phyloP scores from a whole-genome alignment of 768 basidiomycete species.

The Xerocomus spinulosus region DNA sequence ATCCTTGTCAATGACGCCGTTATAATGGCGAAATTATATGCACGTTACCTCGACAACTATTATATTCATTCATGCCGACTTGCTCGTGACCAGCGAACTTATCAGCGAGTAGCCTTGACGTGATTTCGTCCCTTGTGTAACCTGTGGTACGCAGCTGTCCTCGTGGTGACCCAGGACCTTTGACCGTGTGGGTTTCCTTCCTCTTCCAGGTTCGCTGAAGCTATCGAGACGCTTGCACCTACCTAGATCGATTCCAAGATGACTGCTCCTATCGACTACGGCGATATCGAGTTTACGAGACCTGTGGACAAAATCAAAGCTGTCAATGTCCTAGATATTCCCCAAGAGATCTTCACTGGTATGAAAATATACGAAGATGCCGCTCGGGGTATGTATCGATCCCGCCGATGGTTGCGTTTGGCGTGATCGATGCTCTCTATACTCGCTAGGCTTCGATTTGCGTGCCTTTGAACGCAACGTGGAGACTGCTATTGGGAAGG shows the following conservation, averaged over 20 bases:
- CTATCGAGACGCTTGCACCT: neutral
- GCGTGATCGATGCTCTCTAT: neutral
- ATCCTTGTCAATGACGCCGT: too few species aligned
- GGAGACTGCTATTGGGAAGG: conserved; percentile 8
- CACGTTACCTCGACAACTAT: too few species aligned
- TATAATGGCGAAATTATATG: too few species aligned
- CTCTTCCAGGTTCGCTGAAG: neutral
- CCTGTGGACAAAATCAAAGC: conserved; percentile 38
- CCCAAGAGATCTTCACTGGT: conserved; percentile 31
- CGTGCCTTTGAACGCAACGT: conserved; percentile 26
- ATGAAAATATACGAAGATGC: conserved; percentile 39
- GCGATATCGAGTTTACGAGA: conserved; percentile 32
- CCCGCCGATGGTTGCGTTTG: neutral
- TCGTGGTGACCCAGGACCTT: neutral
- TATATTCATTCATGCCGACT: too few species aligned
- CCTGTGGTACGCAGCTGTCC: neutral
- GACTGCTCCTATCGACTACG: conserved; percentile 25
- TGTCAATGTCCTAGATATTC: conserved; percentile 32
- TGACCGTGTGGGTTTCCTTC: conserved; percentile 1
- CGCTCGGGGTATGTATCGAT: conserved; percentile 25
- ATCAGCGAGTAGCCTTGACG: neutral
- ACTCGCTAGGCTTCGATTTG: conserved; percentile 24
- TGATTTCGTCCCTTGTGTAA: neutral
- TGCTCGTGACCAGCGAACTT: too few species aligned
- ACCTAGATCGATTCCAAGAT: conserved; percentile 17